phyloP scores from a whole-genome alignment of 179 eudicot genomes.

The Beta corolliflora region DNA sequence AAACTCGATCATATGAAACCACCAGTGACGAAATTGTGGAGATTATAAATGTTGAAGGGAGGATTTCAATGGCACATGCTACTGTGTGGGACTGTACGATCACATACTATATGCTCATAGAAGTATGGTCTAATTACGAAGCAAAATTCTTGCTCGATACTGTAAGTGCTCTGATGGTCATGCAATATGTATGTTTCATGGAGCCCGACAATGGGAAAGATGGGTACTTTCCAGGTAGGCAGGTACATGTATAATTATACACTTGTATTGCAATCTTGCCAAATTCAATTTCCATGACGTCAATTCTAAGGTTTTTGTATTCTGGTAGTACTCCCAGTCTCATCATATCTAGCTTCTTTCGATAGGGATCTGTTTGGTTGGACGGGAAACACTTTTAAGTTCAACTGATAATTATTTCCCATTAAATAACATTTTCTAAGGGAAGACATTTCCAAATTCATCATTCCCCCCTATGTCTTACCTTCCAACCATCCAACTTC shows the following conservation, averaged over 20 bases:
- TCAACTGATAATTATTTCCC: too few relatives aligned
- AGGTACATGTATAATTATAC: constrained; percentile 1
- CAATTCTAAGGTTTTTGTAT: not conserved
- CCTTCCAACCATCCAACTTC: too few relatives aligned
- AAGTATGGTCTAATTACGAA: not conserved
- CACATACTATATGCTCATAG: constrained; percentile 8
- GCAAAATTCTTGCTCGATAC: constrained; percentile 16
- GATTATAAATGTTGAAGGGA: not conserved
- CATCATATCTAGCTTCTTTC: not conserved
- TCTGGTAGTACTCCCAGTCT: not conserved
- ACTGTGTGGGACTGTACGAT: not conserved
- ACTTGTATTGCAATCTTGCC: not conserved
- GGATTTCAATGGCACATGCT: not conserved
- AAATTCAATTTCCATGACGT: not conserved
- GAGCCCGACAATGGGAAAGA: not conserved
- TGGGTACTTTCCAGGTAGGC: not conserved
- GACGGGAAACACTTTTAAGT: too few relatives aligned
- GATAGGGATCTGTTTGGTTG: not conserved
- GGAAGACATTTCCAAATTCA: too few relatives aligned
- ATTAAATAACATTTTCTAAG: too few relatives aligned
- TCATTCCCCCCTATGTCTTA: too few relatives aligned
- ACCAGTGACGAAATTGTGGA: not conserved
- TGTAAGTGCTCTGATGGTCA: not conserved
- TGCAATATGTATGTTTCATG: constrained; percentile 13
- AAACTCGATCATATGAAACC: not conserved